Evolutionary conservation across 768 basidiomycete species (phyloP).

Genomic region (Porpolomopsis calyptriformis): DNA sequence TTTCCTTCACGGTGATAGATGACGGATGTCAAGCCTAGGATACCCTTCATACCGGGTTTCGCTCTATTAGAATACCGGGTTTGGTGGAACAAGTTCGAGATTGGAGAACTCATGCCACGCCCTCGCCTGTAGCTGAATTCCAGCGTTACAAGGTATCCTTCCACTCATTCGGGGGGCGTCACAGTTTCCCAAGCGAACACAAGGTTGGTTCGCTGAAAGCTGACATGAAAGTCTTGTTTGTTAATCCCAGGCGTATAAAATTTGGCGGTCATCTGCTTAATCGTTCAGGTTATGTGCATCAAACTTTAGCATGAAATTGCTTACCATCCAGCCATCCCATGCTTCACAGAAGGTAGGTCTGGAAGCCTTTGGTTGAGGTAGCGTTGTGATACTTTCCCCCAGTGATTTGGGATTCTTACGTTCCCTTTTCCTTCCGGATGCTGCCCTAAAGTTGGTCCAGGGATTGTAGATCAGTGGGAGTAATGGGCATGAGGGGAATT

Average conservation of each 20-base stretch:
- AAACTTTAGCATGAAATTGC: slow-evolving; percentile 10
- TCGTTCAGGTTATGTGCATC: not conserved
- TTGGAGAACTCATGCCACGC: too few relatives aligned
- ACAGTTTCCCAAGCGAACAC: slow-evolving; percentile 60
- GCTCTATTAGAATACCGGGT: too few relatives aligned
- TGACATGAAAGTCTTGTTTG: slow-evolving; percentile 69
- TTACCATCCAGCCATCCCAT: slow-evolving; percentile 55
- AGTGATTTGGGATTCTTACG: slow-evolving; percentile 59
- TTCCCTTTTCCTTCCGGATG: slow-evolving; percentile 53
- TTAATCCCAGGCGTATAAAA: slow-evolving; percentile 60
- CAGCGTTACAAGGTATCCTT: slow-evolving; percentile 45
- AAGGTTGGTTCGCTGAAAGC: slow-evolving; percentile 51
- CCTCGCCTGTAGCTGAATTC: too few relatives aligned
- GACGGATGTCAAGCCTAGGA: too few relatives aligned
- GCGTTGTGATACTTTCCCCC: slow-evolving; percentile 25
- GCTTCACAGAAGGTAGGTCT: slow-evolving; percentile 67
- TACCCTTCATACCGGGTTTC: too few relatives aligned
- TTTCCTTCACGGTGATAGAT: too few relatives aligned
- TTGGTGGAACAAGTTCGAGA: too few relatives aligned
- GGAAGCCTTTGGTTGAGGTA: slow-evolving; percentile 2
- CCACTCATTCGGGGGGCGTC: slow-evolving; percentile 50
- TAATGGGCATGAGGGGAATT: slow-evolving; percentile 26
- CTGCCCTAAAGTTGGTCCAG: slow-evolving; percentile 58
- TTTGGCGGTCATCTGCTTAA: slow-evolving; percentile 29
- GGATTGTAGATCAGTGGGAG: slow-evolving; percentile 28